phyloP scores from a whole-genome alignment of 2,329 filamentous ascomycete species.

The Colletotrichum echinochloae region DNA sequence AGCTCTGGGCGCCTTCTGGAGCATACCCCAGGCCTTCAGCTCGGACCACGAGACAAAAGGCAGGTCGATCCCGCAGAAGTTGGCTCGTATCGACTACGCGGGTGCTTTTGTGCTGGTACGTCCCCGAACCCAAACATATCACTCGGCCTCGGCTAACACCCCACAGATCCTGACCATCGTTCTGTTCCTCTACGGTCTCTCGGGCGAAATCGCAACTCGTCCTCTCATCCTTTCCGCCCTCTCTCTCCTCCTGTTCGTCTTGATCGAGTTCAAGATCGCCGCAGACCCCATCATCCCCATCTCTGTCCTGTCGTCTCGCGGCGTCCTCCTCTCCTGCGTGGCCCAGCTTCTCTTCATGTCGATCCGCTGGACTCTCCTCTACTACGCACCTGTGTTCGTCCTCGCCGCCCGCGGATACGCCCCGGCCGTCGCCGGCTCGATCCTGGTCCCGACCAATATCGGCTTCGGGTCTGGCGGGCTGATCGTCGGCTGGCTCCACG shows the following conservation, averaged over 20 bases:
- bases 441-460: slow-evolving; percentile 83
- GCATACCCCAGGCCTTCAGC: slow-evolving; percentile 66
- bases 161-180: slow-evolving; percentile 72
- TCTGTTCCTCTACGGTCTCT: slow-evolving; percentile 78
- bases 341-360: slow-evolving; percentile 84
- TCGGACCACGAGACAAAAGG: slow-evolving; percentile 51
- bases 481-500: slow-evolving; percentile 79
- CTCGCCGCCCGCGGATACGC: slow-evolving; percentile 79
- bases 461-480: slow-evolving; percentile 83
- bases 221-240: slow-evolving; percentile 71
- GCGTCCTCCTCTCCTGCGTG: slow-evolving; percentile 78
- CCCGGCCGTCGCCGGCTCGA: slow-evolving; percentile 77
- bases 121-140: background rate
- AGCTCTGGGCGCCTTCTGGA: slow-evolving; percentile 72
- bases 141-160: slow-evolving; percentile 39
- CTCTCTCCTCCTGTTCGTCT: slow-evolving; percentile 64
- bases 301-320: slow-evolving; percentile 74
- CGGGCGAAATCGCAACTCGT: slow-evolving; percentile 68
- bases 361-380: slow-evolving; percentile 82
- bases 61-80: slow-evolving; percentile 61
- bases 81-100: slow-evolving; percentile 78
- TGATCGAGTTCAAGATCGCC: slow-evolving; percentile 73
- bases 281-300: slow-evolving; percentile 81
- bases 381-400: slow-evolving; percentile 84
- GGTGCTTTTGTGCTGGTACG: slow-evolving; percentile 75